phyloP scores from a whole-genome alignment of 2,329 filamentous ascomycete genomes.

The Thelonectria olida region DNA sequence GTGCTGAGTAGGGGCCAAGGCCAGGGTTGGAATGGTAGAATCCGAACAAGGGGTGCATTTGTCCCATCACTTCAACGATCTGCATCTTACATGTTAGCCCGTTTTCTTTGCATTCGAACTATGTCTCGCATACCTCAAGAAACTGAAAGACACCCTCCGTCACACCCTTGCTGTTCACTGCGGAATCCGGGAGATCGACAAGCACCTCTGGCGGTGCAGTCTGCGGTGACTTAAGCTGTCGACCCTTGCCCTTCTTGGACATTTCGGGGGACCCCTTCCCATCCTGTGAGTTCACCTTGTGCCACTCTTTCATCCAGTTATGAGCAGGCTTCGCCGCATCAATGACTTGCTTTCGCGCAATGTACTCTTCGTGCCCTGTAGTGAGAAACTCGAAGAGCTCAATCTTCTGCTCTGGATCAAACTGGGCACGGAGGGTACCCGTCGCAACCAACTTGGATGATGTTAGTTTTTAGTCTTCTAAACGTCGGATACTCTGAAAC shows the following conservation, averaged over 20 bases:
- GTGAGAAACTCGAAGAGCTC: slow-evolving; percentile 87
- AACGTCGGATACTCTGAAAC: slow-evolving; percentile 35
- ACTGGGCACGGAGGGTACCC: slow-evolving; percentile 82
- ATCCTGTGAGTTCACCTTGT: slow-evolving; percentile 65
- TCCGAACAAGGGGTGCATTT: slow-evolving; percentile 71
- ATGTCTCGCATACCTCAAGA: slow-evolving; percentile 62
- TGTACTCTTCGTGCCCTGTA: slow-evolving; percentile 80
- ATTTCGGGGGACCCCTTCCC: slow-evolving; percentile 70
- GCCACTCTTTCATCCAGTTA: slow-evolving; percentile 73
- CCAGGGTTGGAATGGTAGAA: slow-evolving; percentile 65
- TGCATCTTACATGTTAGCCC: slow-evolving; percentile 44
- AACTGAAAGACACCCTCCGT: slow-evolving; percentile 71
- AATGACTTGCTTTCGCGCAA: slow-evolving; percentile 74
- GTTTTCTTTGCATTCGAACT: slow-evolving; percentile 29
- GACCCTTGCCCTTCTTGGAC: slow-evolving; percentile 72
- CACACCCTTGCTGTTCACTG: slow-evolving; percentile 67
- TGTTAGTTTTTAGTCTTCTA: slow-evolving; percentile 25
- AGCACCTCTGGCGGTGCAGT: slow-evolving; percentile 65
- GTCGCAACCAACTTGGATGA: slow-evolving; percentile 74
- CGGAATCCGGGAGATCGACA: slow-evolving; percentile 67
- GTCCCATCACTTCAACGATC: slow-evolving; percentile 73
- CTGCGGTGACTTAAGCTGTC: slow-evolving; percentile 67
- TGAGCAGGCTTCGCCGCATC: slow-evolving; percentile 69
- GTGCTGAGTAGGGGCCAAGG: slow-evolving; percentile 64
- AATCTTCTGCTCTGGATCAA: slow-evolving; percentile 81